phyloP scores from a whole-genome alignment of 768 basidiomycete genomes.

The Trametes villosa region DNA sequence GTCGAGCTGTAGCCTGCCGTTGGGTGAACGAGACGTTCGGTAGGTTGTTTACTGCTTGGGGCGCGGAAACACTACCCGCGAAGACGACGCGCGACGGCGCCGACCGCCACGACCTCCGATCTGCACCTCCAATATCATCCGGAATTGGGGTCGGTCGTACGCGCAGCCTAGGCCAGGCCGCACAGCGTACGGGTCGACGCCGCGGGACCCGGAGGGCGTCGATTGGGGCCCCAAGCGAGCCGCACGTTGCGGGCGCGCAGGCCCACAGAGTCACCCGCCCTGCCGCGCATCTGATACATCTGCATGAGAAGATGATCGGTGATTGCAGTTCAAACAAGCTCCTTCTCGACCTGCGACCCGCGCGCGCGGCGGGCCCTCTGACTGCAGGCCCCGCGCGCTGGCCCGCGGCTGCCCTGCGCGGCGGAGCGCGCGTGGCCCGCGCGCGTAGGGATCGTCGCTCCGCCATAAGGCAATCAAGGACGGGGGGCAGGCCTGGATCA shows the following conservation, averaged over 20 bases:
- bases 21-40: too few relatives aligned
- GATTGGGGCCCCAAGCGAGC: slow-evolving; percentile 12
- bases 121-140: slow-evolving; percentile 16
- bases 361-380: slow-evolving; percentile 16
- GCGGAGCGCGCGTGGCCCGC: background rate
- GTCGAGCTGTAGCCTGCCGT: too few relatives aligned
- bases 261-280: background rate
- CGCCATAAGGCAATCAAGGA: slow-evolving; percentile 13
- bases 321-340: slow-evolving; percentile 19
- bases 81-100: background rate
- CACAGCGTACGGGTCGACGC: background rate
- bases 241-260: background rate
- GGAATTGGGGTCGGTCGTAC: slow-evolving; percentile 18
- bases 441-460: slow-evolving; percentile 19
- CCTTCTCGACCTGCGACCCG: slow-evolving; percentile 18
- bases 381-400: slow-evolving; percentile 13
- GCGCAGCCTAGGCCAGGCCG: slow-evolving; percentile 11
- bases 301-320: slow-evolving; percentile 31
- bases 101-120: background rate
- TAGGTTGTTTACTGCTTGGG: background rate
- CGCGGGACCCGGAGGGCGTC: slow-evolving; percentile 14
- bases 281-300: slow-evolving; percentile 24
- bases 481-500: slow-evolving; percentile 9
- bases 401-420: slow-evolving; percentile 3
- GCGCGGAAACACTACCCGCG: background rate